Evolutionary conservation across 1,284 basidiomycete genomes (phyloP).

Genomic region (Trichosporon asahii): DNA sequence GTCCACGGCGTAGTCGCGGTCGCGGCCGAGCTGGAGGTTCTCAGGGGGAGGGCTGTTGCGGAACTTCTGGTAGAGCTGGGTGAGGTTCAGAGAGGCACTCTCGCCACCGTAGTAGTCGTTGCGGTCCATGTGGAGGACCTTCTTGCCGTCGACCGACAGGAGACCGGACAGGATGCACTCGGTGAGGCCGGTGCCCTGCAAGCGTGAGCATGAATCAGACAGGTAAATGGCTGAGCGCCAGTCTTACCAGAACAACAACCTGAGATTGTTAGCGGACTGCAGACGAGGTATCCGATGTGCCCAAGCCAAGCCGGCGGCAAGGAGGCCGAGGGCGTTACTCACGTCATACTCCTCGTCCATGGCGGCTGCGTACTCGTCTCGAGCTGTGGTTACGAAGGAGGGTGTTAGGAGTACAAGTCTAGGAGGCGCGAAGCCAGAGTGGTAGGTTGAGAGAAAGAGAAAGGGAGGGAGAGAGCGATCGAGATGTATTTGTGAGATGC

Average conservation of each 20-base stretch:
- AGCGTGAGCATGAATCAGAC: neutral
- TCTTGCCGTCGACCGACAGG: constrained; percentile 98
- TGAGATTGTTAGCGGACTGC: constrained; percentile 46
- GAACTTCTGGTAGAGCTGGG: constrained; percentile 98
- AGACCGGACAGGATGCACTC: constrained; percentile 97
- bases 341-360: constrained; percentile 55
- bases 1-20: constrained; percentile 94
- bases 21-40: constrained; percentile 67
- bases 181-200: constrained; percentile 85
- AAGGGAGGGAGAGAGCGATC: constrained; percentile 8
- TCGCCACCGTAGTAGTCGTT: constrained; percentile 99
- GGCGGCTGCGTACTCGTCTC: constrained; percentile 18
- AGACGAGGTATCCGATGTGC: neutral
- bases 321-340: constrained; percentile 26
- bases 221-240: neutral
- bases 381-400: neutral
- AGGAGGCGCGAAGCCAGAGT: neutral
- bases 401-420: constrained; percentile 23
- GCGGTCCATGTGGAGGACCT: constrained; percentile 98
- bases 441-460: constrained; percentile 11
- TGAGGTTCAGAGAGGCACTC: constrained; percentile 93
- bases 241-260: constrained; percentile 73
- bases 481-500: constrained; percentile 8
- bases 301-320: neutral
- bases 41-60: constrained; percentile 62